phyloP scores from a whole-genome alignment of 192 early-diverging fungal species.

The Coemansia sp. region DNA sequence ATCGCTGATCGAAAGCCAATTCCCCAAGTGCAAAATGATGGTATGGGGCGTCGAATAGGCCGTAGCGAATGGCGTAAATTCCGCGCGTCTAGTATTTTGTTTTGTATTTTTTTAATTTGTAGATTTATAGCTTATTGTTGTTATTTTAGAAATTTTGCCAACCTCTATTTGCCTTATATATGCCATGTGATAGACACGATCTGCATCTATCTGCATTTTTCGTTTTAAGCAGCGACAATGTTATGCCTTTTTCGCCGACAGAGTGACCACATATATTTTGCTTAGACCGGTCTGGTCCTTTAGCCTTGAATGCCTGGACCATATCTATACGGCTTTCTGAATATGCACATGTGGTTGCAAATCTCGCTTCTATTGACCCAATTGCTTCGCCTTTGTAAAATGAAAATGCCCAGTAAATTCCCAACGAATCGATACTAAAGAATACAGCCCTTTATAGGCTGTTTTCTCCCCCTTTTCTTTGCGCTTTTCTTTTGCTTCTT shows the following conservation, averaged over 20 bases:
- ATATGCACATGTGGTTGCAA: slow-evolving; percentile 6
- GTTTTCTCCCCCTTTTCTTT: too few relatives aligned
- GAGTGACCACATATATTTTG: neutral
- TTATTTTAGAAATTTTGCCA: neutral
- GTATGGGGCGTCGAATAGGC: slow-evolving; percentile 46
- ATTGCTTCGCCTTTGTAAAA: neutral
- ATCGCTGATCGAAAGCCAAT: slow-evolving; percentile 47
- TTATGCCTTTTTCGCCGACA: too few relatives aligned
- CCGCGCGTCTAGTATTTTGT: too few relatives aligned
- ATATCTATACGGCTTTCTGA: neutral
- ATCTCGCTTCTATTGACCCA: neutral
- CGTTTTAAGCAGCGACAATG: too few relatives aligned
- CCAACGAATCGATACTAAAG: neutral
- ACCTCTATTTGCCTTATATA: too few relatives aligned
- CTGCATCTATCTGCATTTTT: too few relatives aligned
- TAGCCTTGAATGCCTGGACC: neutral
- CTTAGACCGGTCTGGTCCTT: neutral
- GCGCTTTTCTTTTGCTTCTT: neutral
- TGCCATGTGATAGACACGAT: too few relatives aligned
- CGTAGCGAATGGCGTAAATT: too few relatives aligned
- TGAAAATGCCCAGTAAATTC: neutral
- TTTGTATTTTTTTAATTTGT: neutral
- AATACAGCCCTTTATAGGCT: neutral
- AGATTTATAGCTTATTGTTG: neutral
- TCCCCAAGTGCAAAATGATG: slow-evolving; percentile 54